Evolutionary conservation across 192 early-diverging fungal species (phyloP), one percentile per base, ranked within the genome.

Genomic region (Coemansia interrupta): DNA sequence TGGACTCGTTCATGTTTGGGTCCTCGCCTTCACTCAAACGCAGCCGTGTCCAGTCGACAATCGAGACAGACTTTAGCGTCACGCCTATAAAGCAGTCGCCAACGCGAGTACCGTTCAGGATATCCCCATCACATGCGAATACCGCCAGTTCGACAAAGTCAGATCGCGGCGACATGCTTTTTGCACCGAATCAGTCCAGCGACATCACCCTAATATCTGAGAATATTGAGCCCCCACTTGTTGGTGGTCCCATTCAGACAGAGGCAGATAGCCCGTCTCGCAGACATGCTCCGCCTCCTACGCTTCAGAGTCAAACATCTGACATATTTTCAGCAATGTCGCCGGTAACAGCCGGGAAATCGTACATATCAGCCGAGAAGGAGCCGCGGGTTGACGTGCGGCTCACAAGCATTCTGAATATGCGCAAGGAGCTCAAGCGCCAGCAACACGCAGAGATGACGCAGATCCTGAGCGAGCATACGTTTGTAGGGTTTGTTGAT

Each of bases 401-500:
- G 28, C 63, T 96, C 29, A 89, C 88, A 0, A 94, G 92, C 60
- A 81, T 98, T 2, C 68, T 90, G 11, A 83, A 86, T 20, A 63
- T 98, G 52, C 79, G 89, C 22, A 82, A 91, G 13, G 86, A 89
- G 48, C 61, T 97, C n/a, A 75, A 81, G 45, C 68, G 54, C 15
- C 51, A 58, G 15, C 47, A 54, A 17, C 65, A 66, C 29, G 14
- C 70, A 70, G 90, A 85, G 2, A 66, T 96, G 43, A 91, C 93
- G 0, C 83, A 84, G 15, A 68, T 98, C 8, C 83, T 98, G 58
- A 69, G 77, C 19, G 82, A 89, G 44, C 92, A 97, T 62, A 89
- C 85, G 0, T 92, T 94, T 81, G 92, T 98, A 18, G 95, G 96
- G 18, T 84, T 84, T 64, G 84, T 96, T 9, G 91, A 95, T 61